Evolutionary conservation across 2,329 filamentous ascomycete genomes (phyloP).

Genomic region (Penicillium verrucosum): DNA sequence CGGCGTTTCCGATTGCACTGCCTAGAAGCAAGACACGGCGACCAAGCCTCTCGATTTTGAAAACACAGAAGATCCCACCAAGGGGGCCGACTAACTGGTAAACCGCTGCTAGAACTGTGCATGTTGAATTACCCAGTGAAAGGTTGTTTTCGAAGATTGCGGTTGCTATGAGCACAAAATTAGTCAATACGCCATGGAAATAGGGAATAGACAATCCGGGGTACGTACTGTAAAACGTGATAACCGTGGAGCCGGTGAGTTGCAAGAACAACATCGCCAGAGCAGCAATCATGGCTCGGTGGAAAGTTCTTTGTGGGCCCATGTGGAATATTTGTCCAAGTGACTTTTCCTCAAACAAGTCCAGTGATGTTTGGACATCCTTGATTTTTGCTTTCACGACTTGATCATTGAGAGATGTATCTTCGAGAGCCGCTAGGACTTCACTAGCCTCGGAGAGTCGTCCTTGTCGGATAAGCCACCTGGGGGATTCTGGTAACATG

Average conservation of each 20-base stretch:
- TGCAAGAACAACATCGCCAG: conserved; percentile 17
- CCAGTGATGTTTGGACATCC: conserved; percentile 20
- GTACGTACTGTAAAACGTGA: conserved; percentile 21
- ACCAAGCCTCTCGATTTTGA: conserved; percentile 19
- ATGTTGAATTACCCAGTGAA: conserved; percentile 16
- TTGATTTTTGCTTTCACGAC: conserved; percentile 10
- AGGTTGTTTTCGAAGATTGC: conserved; percentile 23
- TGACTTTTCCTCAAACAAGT: conserved; percentile 9
- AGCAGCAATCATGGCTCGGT: conserved; percentile 17
- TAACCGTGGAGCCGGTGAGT: conserved; percentile 22
- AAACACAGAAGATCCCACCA: conserved; percentile 18
- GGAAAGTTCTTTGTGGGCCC: conserved; percentile 20
- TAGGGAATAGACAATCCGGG: not conserved
- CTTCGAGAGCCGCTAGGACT: conserved; percentile 15
- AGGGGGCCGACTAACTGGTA: conserved; percentile 23
- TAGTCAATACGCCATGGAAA: not conserved
- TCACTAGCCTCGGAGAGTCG: conserved; percentile 16
- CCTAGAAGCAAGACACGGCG: conserved; percentile 19
- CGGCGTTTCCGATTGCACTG: conserved; percentile 18
- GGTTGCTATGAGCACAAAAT: conserved; percentile 11
- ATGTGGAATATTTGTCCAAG: conserved; percentile 16
- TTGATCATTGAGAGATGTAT: conserved; percentile 6
- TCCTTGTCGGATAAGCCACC: conserved; percentile 20
- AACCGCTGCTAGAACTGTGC: conserved; percentile 17
- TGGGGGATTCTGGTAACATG: conserved; percentile 20